A percentile compares a stretch with the other conserved stretches of the same genome.
Conservation (phyloP, 805 yeast genomes). For the Huiozyma naganishii region DNA sequence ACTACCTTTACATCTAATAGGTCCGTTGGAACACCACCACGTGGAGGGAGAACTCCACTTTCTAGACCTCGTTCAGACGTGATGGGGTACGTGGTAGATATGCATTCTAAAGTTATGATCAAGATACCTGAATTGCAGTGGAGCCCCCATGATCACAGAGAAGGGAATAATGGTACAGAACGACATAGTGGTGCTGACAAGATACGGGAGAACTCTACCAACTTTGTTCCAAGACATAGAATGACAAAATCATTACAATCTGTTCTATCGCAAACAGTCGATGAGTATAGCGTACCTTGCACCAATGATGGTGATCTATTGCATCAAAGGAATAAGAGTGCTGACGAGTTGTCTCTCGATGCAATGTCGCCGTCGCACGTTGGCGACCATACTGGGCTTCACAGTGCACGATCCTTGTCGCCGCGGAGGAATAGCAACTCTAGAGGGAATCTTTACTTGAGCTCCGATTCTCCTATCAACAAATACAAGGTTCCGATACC, state of each 20-base stretch:
- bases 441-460: slow-evolving; percentile 18
- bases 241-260: slow-evolving; percentile 19
- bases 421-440: background rate
- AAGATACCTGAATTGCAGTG: slow-evolving; percentile 25
- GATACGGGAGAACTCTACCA: background rate
- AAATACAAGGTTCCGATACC: slow-evolving; percentile 29
- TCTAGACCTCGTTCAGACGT: background rate
- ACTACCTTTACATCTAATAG: background rate
- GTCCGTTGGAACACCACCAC: background rate
- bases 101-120: slow-evolving; percentile 20
- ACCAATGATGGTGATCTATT: too few species aligned
- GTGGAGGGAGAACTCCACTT: too few species aligned
- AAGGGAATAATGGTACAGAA: background rate
- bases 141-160: slow-evolving; percentile 15
- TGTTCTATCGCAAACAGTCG: slow-evolving; percentile 20
- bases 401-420: background rate
- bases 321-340: background rate
- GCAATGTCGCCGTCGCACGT: slow-evolving; percentile 6
- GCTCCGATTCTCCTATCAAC: slow-evolving; percentile 30
- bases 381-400: too few species aligned
- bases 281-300: slow-evolving; percentile 1
- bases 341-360: background rate
- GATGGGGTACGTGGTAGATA: slow-evolving; percentile 17
- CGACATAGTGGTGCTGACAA: slow-evolving; percentile 1
- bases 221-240: slow-evolving; percentile 3